Evolutionary conservation across 306 rosid genomes (phyloP), one percentile per base, ranked within the genome.

Genomic region (Datisca glomerata): DNA sequence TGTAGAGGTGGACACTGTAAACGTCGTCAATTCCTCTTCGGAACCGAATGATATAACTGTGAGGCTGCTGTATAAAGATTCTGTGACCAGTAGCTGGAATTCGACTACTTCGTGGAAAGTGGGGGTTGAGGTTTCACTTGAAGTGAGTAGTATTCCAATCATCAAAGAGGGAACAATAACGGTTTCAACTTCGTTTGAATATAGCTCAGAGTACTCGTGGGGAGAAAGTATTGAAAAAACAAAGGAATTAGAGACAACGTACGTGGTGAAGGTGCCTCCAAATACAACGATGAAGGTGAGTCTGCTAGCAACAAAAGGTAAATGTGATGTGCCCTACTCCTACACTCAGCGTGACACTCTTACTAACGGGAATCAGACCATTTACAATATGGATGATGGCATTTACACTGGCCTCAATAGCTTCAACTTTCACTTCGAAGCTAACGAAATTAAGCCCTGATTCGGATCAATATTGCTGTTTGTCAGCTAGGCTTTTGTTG

Each of bases 311-410:
- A 10, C 41, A 3, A 8, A 35, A 35, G 41, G 16, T 35, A 11
- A 8, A 0, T 35, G 41, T n/a, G 41, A 35, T 35, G 41, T 28
- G 2, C 33, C 60, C 7, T 55, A 42, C 43, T 55, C 51, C 4
- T 55, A 55, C 31, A 43, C 44, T 23, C 21, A 23, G 19, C 21
- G 44, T 0, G 51, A 43, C 18, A 7, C 19, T 21, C 15, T 23
- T 19, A 3, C 8, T 11, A 24, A 6, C 7, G 35, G 60, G 18
- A 1, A 32, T n/a, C 12, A 13, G 1, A 24, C 13, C 5, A 42
- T 18, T 6, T 7, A 17, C 6, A 15, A 8, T 31, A 21, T 43
- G 41, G 24, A 55, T 12, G 51, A 55, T 33, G 60, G 51, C 3
- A 11, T 32, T 33, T 54, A 31, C 43, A 43, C 34, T 18, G 24